Conservation (phyloP, 31 red algal genomes). For the Endocladia muricata region DNA sequence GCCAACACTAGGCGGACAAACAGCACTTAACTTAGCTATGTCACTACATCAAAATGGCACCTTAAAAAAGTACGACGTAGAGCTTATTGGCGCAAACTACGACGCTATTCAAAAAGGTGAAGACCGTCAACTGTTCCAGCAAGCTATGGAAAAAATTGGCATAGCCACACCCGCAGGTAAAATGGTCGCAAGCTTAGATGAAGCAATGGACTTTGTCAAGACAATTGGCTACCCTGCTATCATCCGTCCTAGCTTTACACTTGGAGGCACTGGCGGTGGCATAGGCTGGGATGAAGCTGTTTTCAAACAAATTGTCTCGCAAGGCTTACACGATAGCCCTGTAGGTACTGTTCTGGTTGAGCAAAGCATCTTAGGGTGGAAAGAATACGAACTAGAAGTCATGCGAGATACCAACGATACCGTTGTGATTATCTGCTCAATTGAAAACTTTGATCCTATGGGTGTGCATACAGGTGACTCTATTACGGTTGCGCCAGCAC, state of each 20-base stretch:
- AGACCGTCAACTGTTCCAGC: conserved; percentile 92
- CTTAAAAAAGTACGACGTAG: conserved; percentile 62
- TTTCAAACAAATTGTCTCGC: conserved; percentile 53
- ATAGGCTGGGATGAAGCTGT: conserved; percentile 86
- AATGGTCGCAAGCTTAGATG: conserved; percentile 71
- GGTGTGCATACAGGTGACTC: conserved; percentile 99
- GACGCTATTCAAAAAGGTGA: conserved; percentile 93
- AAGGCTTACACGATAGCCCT: conserved; percentile 73
- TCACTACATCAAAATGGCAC: conserved; percentile 76
- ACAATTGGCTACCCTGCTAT: conserved; percentile 96
- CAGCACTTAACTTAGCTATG: conserved; percentile 94
- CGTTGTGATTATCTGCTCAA: conserved; percentile 98
- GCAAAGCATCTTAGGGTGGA: conserved; percentile 95
- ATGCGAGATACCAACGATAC: conserved; percentile 96
- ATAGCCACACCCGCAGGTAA: conserved; percentile 78
- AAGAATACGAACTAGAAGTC: conserved; percentile 98
- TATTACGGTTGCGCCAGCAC: conserved; percentile 94
- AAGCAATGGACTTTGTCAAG: conserved; percentile 68
- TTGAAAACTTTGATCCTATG: conserved; percentile 99
- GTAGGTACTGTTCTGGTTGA: conserved; percentile 96
- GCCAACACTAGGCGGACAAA: conserved; percentile 95
- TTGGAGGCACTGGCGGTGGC: conserved; percentile 95
- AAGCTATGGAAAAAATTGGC: conserved; percentile 81
- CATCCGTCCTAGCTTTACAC: conserved; percentile 92
- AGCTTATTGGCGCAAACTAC: conserved; percentile 89